Percentiles rank a stretch among this genome's conserved stretches.
Evolutionary conservation across 2,329 filamentous ascomycete genomes (phyloP).

Genomic region (Myrmaecium sp.): DNA sequence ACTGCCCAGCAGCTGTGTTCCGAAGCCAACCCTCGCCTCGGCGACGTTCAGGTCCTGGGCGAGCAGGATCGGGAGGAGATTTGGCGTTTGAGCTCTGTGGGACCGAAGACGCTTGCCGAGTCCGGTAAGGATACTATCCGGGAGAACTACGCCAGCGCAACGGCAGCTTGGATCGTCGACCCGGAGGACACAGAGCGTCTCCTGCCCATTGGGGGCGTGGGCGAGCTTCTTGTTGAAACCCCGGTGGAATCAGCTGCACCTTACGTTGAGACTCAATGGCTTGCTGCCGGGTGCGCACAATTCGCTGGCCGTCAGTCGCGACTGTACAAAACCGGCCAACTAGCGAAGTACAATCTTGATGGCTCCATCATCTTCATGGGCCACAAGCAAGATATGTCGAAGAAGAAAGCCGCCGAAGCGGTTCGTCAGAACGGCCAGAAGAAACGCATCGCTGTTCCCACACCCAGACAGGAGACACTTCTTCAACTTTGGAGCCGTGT

Average conservation of each 20-base stretch:
- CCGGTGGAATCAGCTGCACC: slow-evolving; percentile 12
- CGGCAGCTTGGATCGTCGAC: slow-evolving; percentile 14
- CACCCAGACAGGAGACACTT: slow-evolving; percentile 14
- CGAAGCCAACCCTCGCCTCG: slow-evolving; percentile 25
- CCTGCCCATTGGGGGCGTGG: slow-evolving; percentile 23
- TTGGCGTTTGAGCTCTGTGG: slow-evolving; percentile 24
- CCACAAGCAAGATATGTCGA: slow-evolving; percentile 7
- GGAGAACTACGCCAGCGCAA: slow-evolving; percentile 4
- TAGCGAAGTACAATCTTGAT: slow-evolving; percentile 19
- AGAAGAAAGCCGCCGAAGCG: background rate
- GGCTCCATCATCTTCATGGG: slow-evolving; percentile 13
- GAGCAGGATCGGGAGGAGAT: slow-evolving; percentile 23
- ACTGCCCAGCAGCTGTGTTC: slow-evolving; percentile 35
- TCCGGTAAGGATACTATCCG: background rate
- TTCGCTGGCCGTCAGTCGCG: background rate
- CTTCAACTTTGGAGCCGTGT: slow-evolving; percentile 11
- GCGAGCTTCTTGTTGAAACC: slow-evolving; percentile 26
- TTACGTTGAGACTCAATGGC: slow-evolving; percentile 16
- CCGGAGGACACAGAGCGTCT: slow-evolving; percentile 17
- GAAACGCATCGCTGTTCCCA: background rate
- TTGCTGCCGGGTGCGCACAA: slow-evolving; percentile 15
- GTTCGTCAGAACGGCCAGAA: background rate
- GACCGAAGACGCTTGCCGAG: slow-evolving; percentile 12
- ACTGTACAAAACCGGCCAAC: slow-evolving; percentile 21
- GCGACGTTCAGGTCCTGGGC: slow-evolving; percentile 22